These are phyloP conservation scores for Cajanus cajan DNA, from an alignment of 306 rosid species.

Conservation along the genomic window DNA sequence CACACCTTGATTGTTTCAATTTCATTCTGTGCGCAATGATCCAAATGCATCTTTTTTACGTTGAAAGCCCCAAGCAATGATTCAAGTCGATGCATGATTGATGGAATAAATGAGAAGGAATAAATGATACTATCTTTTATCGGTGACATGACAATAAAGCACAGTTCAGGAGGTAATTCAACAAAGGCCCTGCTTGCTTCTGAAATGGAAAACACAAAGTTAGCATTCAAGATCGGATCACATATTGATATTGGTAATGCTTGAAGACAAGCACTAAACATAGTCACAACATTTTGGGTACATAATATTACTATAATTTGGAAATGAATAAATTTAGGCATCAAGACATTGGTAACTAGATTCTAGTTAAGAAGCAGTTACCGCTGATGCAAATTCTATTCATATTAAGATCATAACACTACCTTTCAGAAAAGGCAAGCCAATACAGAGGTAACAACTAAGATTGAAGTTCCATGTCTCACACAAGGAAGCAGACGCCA, in stretches of 20 bases:
- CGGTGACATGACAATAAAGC: slow-evolving; percentile 70
- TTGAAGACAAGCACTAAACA: slow-evolving; percentile 10
- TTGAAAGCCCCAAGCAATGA: slow-evolving; percentile 62
- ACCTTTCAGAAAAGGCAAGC: neutral
- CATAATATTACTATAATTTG: neutral
- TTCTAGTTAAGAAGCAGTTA: neutral
- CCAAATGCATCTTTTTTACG: slow-evolving; percentile 58
- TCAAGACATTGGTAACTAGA: neutral
- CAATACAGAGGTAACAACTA: neutral
- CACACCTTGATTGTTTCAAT: slow-evolving; percentile 65
- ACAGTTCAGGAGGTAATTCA: slow-evolving; percentile 85
- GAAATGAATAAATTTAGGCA: neutral
- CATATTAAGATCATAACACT: neutral
- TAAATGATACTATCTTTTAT: slow-evolving; percentile 46
- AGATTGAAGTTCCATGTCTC: neutral
- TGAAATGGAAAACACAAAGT: slow-evolving; percentile 33
- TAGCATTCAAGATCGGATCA: slow-evolving; percentile 9
- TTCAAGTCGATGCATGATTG: slow-evolving; percentile 79
- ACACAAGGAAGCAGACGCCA: neutral
- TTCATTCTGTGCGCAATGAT: slow-evolving; percentile 52
- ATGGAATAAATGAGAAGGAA: slow-evolving; percentile 71
- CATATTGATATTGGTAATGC: neutral
- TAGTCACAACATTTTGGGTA: neutral
- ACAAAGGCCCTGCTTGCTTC: slow-evolving; percentile 48
- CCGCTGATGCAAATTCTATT: neutral